Conservation (phyloP, 345 rosid genomes). For the Citrus sp. region DNA sequence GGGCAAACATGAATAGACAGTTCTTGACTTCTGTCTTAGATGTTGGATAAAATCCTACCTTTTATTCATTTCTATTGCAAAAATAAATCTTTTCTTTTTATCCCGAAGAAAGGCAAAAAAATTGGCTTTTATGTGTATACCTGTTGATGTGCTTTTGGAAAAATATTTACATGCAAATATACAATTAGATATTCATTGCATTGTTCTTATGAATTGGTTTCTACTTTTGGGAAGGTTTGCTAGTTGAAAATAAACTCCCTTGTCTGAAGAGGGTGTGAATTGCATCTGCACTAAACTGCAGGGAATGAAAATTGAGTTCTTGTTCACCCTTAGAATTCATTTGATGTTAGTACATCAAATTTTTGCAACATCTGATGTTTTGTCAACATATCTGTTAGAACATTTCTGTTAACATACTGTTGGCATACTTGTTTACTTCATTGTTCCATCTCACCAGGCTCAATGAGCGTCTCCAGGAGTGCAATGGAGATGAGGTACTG, state of each 20-base stretch:
- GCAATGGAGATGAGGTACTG: constrained; percentile 84
- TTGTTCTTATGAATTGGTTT: neutral
- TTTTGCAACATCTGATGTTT: neutral
- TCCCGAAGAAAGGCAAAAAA: neutral
- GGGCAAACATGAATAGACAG: neutral
- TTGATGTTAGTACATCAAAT: neutral
- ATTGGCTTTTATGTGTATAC: neutral
- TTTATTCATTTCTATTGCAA: neutral
- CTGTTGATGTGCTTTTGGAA: neutral
- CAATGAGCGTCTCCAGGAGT: constrained; percentile 93
- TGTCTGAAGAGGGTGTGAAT: neutral
- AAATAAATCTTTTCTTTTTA: neutral
- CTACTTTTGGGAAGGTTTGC: neutral
- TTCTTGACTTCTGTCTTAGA: neutral
- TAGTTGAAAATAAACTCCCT: neutral
- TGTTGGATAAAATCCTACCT: neutral
- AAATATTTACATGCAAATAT: neutral
- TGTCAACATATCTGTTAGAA: neutral
- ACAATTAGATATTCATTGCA: neutral
- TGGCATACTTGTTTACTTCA: constrained; percentile 10
- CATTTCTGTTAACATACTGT: neutral
- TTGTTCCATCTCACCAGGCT: constrained; percentile 52
- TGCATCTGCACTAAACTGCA: neutral
- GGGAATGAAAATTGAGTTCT: neutral
- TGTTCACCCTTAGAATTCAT: neutral